Evolutionary conservation across 2,329 filamentous ascomycete genomes (phyloP).

Genomic region (Boeremia exigua): DNA sequence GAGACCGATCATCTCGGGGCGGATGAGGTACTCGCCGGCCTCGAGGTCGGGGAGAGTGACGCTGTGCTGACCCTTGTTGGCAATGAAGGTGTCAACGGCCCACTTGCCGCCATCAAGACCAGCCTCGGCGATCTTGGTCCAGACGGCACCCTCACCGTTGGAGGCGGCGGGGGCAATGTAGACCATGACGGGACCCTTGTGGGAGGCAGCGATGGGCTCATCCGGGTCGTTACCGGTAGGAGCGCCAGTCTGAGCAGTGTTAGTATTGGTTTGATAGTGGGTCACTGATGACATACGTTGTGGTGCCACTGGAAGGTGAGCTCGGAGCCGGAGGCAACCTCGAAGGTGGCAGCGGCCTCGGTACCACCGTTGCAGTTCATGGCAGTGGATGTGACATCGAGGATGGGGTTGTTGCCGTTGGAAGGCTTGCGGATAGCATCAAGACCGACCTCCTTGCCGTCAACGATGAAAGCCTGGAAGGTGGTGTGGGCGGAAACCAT

Average conservation of each 20-base stretch:
- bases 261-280: neutral
- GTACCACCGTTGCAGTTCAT: constrained; percentile 48
- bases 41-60: constrained; percentile 49
- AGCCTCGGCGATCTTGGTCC: constrained; percentile 55
- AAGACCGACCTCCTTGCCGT: constrained; percentile 37
- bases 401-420: constrained; percentile 47
- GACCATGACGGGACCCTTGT: constrained; percentile 60
- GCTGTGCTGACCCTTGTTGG: constrained; percentile 48
- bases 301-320: constrained; percentile 59
- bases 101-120: constrained; percentile 44
- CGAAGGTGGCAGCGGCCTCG: constrained; percentile 48
- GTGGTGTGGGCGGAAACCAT: constrained; percentile 46
- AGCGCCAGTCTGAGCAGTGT: neutral
- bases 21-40: constrained; percentile 50
- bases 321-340: constrained; percentile 56
- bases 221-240: constrained; percentile 42
- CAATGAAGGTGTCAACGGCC: constrained; percentile 50
- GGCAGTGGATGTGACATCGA: constrained; percentile 42
- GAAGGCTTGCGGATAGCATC: constrained; percentile 55
- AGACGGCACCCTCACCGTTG: constrained; percentile 57
- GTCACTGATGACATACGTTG: constrained; percentile 40
- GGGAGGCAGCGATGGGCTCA: constrained; percentile 60
- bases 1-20: constrained; percentile 53
- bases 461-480: constrained; percentile 53
- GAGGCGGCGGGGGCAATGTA: constrained; percentile 55